phyloP scores from a whole-genome alignment of 257 asterid genomes.

The Lavandula angustifolia region DNA sequence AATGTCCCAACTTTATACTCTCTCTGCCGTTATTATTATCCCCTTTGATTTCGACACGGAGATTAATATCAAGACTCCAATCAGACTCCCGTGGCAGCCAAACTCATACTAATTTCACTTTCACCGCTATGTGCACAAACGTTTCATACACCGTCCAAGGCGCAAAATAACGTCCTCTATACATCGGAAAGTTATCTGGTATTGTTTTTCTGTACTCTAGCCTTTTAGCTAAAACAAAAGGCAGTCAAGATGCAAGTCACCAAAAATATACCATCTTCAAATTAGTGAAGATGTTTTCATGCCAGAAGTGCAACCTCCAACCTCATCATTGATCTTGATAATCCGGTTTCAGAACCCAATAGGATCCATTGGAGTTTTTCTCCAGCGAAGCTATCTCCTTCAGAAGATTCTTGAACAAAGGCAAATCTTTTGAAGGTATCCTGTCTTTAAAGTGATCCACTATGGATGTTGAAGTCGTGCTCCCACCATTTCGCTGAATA shows the following conservation, averaged over 20 bases:
- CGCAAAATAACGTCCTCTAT: background rate
- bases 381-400: constrained; percentile 89
- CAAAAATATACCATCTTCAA: constrained; percentile 1
- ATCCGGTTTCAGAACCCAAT: constrained; percentile 81
- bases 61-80: background rate
- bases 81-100: too few species aligned
- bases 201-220: constrained; percentile 1
- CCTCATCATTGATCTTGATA: constrained; percentile 49
- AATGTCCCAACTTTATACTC: too few species aligned
- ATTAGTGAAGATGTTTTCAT: background rate
- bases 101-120: too few species aligned
- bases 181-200: background rate
- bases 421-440: constrained; percentile 78
- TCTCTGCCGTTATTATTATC: too few species aligned
- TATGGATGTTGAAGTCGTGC: constrained; percentile 67
- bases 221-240: background rate
- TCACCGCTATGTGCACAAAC: too few species aligned
- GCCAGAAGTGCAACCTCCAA: background rate
- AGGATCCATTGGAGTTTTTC: constrained; percentile 59
- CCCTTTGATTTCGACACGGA: too few species aligned
- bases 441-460: constrained; percentile 74
- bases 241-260: background rate
- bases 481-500: constrained; percentile 77
- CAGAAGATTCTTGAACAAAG: constrained; percentile 81
- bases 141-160: too few species aligned